Conservation (phyloP, 1,284 basidiomycete species). For the Heliocybe sulcata region DNA sequence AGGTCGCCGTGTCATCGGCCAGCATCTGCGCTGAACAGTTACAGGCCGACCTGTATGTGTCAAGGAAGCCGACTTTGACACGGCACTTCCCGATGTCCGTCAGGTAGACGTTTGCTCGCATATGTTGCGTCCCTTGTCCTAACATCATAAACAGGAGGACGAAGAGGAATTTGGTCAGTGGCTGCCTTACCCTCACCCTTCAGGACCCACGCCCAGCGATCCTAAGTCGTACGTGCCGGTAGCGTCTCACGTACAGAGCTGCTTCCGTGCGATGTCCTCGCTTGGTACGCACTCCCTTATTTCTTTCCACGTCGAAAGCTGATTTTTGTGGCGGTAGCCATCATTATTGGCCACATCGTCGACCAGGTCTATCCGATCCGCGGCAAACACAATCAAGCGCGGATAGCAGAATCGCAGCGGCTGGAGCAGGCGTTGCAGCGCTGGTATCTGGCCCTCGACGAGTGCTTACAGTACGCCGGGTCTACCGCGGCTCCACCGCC, state of each 20-base stretch:
- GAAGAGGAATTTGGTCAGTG: too few relatives aligned
- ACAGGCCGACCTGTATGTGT: slow-evolving; percentile 69
- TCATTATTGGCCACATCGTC: slow-evolving; percentile 61
- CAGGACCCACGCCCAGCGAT: not conserved
- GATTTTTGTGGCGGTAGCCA: slow-evolving; percentile 28
- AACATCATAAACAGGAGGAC: not conserved
- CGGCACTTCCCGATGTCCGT: slow-evolving; percentile 53
- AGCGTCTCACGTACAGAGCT: slow-evolving; percentile 41
- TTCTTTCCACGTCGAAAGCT: slow-evolving; percentile 2
- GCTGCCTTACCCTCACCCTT: too few relatives aligned
- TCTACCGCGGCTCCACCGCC: slow-evolving; percentile 44
- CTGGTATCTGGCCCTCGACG: slow-evolving; percentile 70
- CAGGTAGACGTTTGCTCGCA: slow-evolving; percentile 29
- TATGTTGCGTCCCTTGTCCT: not conserved
- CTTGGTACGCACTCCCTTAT: slow-evolving; percentile 40
- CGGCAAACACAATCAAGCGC: slow-evolving; percentile 28
- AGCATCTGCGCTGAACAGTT: too few relatives aligned
- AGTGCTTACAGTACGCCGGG: slow-evolving; percentile 53
- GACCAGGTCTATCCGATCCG: slow-evolving; percentile 71
- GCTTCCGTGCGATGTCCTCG: slow-evolving; percentile 52
- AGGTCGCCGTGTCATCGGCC: too few relatives aligned
- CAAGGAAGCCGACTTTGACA: slow-evolving; percentile 70
- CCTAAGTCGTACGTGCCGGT: slow-evolving; percentile 28
- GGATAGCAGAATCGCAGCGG: slow-evolving; percentile 38
- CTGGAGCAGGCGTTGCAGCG: slow-evolving; percentile 67